Evolutionary conservation across 148 eudicot species (phyloP), one percentile per base, ranked within the genome.

Genomic region (Chenopodium berlandieri): DNA sequence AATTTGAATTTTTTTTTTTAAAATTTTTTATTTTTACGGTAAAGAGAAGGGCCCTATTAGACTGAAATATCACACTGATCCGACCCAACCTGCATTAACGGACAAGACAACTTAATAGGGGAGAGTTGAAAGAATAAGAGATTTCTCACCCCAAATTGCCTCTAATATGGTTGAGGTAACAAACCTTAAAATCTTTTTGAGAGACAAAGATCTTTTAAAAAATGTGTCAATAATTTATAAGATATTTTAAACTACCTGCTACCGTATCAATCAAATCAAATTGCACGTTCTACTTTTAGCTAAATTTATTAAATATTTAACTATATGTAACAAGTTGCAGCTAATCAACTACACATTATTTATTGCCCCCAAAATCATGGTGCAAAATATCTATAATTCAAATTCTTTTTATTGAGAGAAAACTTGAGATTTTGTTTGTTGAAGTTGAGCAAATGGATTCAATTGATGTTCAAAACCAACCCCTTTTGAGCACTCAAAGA

Each of bases 401-500:
- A 54, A 16, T 20, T 13, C 16, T 48, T 48, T 48, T 48, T 48
- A 1, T 48, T 48, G 52, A 48, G 52, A 48, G 52, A 9, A 62
- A 23, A 22, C 9, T 62, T 20, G 11, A 62, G 65, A 62, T 22
- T 62, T 20, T 62, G 7, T 4, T 20, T 22, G 10, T 22, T 62
- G 4, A 22, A 9, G 23, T 20, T 4, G 23, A 22, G 9, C 5
- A 22, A 74, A 32, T 16, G 76, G 60, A 78, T 27, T 65, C 75
- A 68, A 25, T 32, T 46, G 79, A 75, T 48, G 76, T 54, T 22
- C 80, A 81, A 13, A 82, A 23, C 0, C 82, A 73, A 22, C 65
- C 65, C 9, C 79, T 89, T 66, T 65, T 72, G 25, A 23, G 65
- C 25, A 1, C 27, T 5, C 25, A 72, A 22, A 40, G 1, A n/a